Evolutionary conservation across 2,329 filamentous ascomycete species (phyloP), one percentile per base, ranked within the genome.

Genomic region (Sphaerulina vaccinii): DNA sequence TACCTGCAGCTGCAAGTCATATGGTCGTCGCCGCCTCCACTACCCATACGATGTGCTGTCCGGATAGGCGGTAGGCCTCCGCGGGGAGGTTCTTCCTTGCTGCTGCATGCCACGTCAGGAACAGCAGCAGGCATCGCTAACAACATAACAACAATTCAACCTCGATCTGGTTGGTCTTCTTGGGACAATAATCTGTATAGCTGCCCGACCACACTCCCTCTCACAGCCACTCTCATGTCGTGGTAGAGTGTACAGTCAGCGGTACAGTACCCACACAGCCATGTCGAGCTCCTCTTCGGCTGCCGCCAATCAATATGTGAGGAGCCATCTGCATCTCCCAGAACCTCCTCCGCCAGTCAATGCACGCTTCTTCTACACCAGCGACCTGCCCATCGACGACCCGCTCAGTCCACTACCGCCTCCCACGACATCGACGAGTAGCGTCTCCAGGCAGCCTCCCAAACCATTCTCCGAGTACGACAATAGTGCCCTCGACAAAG

Each of bases 301-400:
- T 16, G 47, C 47, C 40, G 29, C 38, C 47, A 42, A 50, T 36
- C 69, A 71, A 54, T 76, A 75, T 62, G 72, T 74, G 41, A 69
- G 74, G 43, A 69, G 75, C 56, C 66, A 75, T 19, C 64, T 75
- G 21, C 73, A 75, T 56, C 61, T 66, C 23, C 54, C 59, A 42
- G 65, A 69, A 27, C 55, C 66, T 11, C 69, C 69, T 23, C 69
- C 69, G 7, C 60, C 68, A 1, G 57, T 69, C 18, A 49, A 61
- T 18, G 67, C 66, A 22, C 62, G 69, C 29, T 71, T 69, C 61
- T 71, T 71, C 64, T 71, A 71, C 47, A 63, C 66, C 35, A 65
- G 62, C 6, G 61, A 63, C 5, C 56, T 71, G 6, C 63, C 68
- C 18, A 69, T 71, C 38, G 69, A 71, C 55, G 69, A 71, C 55